These are phyloP conservation scores for Leucosporidium yakuticum DNA, from an alignment of 768 basidiomycete species.

Conservation along the genomic window DNA sequence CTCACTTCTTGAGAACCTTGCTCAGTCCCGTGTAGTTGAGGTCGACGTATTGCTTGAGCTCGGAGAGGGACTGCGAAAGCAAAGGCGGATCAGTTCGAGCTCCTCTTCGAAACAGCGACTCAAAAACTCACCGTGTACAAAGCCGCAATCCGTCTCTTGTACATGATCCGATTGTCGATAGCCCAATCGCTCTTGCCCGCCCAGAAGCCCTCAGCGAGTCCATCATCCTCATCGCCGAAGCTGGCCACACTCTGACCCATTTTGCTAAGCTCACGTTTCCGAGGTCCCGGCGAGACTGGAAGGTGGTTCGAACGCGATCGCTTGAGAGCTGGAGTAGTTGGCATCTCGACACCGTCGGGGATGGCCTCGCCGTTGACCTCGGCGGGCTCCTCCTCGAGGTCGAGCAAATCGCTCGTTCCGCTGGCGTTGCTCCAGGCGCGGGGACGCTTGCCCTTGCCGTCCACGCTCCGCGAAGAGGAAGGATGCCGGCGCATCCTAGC, in stretches of 20 bases:
- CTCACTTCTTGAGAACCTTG: constrained; percentile 91
- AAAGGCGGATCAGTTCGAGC: background rate
- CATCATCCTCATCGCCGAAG: constrained; percentile 5
- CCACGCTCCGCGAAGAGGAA: background rate
- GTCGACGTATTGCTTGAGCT: constrained; percentile 76
- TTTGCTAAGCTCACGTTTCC: background rate
- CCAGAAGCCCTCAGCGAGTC: constrained; percentile 11
- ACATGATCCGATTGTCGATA: constrained; percentile 34
- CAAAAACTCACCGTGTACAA: constrained; percentile 61
- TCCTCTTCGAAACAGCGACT: constrained; percentile 46
- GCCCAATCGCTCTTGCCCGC: constrained; percentile 31
- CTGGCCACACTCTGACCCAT: constrained; percentile 21
- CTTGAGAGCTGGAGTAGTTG: too few species aligned
- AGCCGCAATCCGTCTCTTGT: constrained; percentile 76
- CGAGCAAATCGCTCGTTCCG: constrained; percentile 25
- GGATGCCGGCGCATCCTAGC: background rate
- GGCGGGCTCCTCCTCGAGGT: constrained; percentile 41
- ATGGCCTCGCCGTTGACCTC: constrained; percentile 31
- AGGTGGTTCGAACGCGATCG: too few species aligned
- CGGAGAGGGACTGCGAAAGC: constrained; percentile 23
- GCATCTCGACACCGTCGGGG: constrained; percentile 2
- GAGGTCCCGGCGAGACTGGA: background rate
- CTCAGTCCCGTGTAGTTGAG: constrained; percentile 88
- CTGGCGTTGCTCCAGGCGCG: constrained; percentile 11
- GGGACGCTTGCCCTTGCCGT: background rate